Percentiles rank a stretch among this genome's conserved stretches.
These are phyloP conservation scores for Lindgomyces ingoldianus DNA, from an alignment of 495 filamentous ascomycete genomes.

Conservation along the genomic window DNA sequence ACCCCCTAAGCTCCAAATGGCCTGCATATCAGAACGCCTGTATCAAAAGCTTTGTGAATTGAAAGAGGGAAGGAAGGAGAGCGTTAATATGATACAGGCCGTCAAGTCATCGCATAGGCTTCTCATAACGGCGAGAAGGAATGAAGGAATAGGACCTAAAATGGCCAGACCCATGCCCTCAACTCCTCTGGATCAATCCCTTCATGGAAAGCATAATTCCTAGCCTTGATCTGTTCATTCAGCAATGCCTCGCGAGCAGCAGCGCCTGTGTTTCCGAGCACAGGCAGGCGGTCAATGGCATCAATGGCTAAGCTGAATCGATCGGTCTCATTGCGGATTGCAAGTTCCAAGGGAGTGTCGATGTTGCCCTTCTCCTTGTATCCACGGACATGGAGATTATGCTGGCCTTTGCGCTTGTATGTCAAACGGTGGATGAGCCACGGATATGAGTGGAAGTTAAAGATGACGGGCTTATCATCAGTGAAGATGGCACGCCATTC, in stretches of 20 bases:
- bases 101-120: too few species aligned
- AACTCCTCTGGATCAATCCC: conserved; percentile 67
- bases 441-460: conserved; percentile 79
- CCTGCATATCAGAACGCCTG: too few species aligned
- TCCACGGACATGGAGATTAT: conserved; percentile 67
- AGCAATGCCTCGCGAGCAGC: conserved; percentile 61
- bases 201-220: conserved; percentile 61
- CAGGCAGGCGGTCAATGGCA: conserved; percentile 65
- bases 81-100: too few species aligned
- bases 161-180: conserved; percentile 65
- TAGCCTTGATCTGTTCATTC: conserved; percentile 59
- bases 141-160: conserved; percentile 6
- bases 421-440: conserved; percentile 73
- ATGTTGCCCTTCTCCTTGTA: conserved; percentile 80
- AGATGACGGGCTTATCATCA: conserved; percentile 65
- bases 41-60: too few species aligned
- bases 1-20: too few species aligned
- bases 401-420: conserved; percentile 64
- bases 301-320: conserved; percentile 70
- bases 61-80: too few species aligned
- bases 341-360: conserved; percentile 71
- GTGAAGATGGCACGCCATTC: conserved; percentile 70
- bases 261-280: conserved; percentile 58
- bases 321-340: conserved; percentile 70
- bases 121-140: too few species aligned